Evolutionary conservation across 2,329 filamentous ascomycete genomes (phyloP), one percentile per base, ranked within the genome.

Genomic region (Fusarium sp.): DNA sequence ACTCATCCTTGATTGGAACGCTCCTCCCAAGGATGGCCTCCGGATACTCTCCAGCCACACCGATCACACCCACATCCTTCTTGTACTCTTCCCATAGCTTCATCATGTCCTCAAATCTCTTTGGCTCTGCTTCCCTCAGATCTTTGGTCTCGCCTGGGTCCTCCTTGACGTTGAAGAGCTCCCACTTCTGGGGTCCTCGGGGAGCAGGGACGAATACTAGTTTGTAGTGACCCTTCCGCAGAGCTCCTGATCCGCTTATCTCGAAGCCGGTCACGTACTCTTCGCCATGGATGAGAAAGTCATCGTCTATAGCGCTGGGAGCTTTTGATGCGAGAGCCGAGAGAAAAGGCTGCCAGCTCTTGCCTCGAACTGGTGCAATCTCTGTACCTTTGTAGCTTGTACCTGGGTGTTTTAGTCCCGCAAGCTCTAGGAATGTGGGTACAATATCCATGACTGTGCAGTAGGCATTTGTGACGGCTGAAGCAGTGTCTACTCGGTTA

Each of bases 401-500:
- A 0, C 44, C 59, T 4, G 66, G 68, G 40, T 88, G 86, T 37
- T 78, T 71, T 28, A 83, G 72, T 31, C 80, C 81, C 6, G 82
- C 82, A 77, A 84, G 80, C n/a, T 83, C 81, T 28, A 84, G 77
- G 28, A 84, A 79, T 1, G 83, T 82, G 1, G 82, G 83, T 2
- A 80, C 9, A 28, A 85, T 78, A 56, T 85, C 83, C 82, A 85
- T 85, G 43, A 85, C 83, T 0, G 82, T 85, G 6, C 83, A 81
- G 75, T 87, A 87, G 44, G 81, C 78, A 70, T 83, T 78, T 4
- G 11, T 83, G 82, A 70, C 86, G 9, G 48, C 51, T 11, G 37
- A 39, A 3, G 46, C 41, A 15, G 43, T 30, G 7, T 51, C 39
- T 27, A 18, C 16, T 16, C 51, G 28, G 34, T 18, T 46, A 9